Evolutionary conservation across 768 basidiomycete species (phyloP), one percentile per base, ranked within the genome.

Genomic region (Suillus placidus): DNA sequence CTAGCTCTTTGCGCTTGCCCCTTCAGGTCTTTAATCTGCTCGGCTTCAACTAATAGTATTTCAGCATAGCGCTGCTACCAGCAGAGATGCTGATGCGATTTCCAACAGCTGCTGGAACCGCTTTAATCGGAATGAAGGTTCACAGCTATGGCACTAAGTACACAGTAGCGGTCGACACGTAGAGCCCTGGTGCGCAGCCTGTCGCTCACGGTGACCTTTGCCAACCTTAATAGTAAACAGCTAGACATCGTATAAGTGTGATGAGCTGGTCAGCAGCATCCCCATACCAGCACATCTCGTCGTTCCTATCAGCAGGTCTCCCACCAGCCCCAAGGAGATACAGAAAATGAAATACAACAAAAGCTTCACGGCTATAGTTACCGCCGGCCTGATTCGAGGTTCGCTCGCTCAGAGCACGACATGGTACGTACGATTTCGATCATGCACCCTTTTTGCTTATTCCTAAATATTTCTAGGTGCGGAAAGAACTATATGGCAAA

Each of bases 401-500:
- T 66, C 58, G 12, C 58, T 67, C 7, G 74, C 72, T 34, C 74
- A 74, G 47, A 26, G 26, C 26, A 26, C 26, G 26, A 67, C 74
- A 69, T 77, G 76, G 75, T 73, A 14, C 42, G 68, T 51, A 56
- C 16, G 1, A 18, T 13, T 42, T 60, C 18, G 10, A 18, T 49
- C 16, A 7, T 7, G 14, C 9, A 14, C 23, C 10, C 14, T 35
- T 23, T 7, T 30, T 60, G 35, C 37, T 58, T 20, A 32, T 51
- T 20, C 6, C 20, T n/a, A 23, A 34, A 32, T 16, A 20, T 61
- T 23, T 30, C 23, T 43, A 85, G 85, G 84, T 85, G 84, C 52
- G 83, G 83, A 49, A 85, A 85, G 72, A 80, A 84, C 68, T 86
- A 75, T 70, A 81, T 80, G 76, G 42, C 75, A 7, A 76, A 76